phyloP scores from a whole-genome alignment of 345 rosid genomes.

The Bruguiera sexangula region DNA sequence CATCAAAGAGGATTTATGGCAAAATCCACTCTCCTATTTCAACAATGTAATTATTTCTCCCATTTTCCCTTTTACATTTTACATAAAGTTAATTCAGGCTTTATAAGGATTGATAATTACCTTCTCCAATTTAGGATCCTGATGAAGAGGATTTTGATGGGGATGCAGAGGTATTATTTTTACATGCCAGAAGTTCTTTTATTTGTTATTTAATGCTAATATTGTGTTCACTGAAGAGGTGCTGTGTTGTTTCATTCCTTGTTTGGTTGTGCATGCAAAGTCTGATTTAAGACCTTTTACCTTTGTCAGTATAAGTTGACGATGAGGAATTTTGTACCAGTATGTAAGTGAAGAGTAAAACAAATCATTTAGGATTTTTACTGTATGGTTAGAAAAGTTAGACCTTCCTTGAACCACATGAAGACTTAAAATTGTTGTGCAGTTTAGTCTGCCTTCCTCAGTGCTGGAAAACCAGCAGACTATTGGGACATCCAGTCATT shows the following conservation, averaged over 20 bases:
- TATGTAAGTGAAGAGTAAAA: too few species aligned
- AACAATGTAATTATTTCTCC: conserved; percentile 50
- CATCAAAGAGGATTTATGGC: conserved; percentile 93
- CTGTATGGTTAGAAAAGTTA: too few species aligned
- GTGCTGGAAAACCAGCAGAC: too few species aligned
- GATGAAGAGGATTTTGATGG: conserved; percentile 24
- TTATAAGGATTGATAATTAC: background rate
- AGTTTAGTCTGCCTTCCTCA: too few species aligned
- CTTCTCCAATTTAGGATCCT: conserved; percentile 19
- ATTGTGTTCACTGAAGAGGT: background rate
- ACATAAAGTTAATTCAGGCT: background rate
- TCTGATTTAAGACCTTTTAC: too few species aligned
- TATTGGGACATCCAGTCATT: too few species aligned
- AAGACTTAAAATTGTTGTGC: too few species aligned
- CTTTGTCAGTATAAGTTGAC: too few species aligned
- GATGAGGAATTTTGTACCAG: too few species aligned
- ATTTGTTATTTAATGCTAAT: background rate
- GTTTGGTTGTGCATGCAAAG: background rate
- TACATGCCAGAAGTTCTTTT: background rate
- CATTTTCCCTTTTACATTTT: conserved; percentile 4
- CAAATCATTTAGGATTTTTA: too few species aligned
- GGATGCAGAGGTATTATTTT: conserved; percentile 21
- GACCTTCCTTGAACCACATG: too few species aligned
- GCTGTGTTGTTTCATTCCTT: background rate
- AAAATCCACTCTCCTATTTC: conserved; percentile 84